Conservation (phyloP, 2,329 filamentous ascomycete species). For the Mollisia scopiformis region DNA sequence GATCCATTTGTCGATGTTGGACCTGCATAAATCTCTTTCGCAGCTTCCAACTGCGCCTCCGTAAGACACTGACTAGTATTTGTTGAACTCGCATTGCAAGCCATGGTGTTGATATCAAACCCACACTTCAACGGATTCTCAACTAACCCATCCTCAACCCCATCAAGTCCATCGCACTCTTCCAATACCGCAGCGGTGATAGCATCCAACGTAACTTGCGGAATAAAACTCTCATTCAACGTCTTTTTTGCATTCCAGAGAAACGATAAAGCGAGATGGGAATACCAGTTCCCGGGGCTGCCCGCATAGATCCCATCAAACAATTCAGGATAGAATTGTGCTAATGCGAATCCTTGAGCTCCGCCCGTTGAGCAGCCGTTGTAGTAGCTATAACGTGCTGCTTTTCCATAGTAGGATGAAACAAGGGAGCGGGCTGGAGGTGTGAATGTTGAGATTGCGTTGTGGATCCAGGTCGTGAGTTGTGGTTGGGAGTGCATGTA, state of each 20-base stretch:
- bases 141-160: constrained; percentile 40
- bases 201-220: constrained; percentile 21
- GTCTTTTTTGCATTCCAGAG: constrained; percentile 9
- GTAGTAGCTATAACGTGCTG: constrained; percentile 41
- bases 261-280: constrained; percentile 14
- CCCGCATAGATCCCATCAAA: constrained; percentile 47
- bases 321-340: constrained; percentile 41
- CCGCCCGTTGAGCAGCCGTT: constrained; percentile 45
- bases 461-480: constrained; percentile 17
- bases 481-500: constrained; percentile 6
- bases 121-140: constrained; percentile 41
- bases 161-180: constrained; percentile 42
- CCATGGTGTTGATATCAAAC: constrained; percentile 30
- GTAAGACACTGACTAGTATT: constrained; percentile 47
- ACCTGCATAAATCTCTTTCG: constrained; percentile 50
- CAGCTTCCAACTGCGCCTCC: constrained; percentile 43
- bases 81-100: constrained; percentile 20
- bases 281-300: constrained; percentile 36
- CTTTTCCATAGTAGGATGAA: constrained; percentile 35
- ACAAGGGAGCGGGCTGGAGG: constrained; percentile 32
- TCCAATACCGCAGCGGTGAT: constrained; percentile 35
- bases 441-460: constrained; percentile 8
- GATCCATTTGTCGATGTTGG: constrained; percentile 41
- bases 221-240: constrained; percentile 2
- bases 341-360: constrained; percentile 44